Evolutionary conservation across 2,329 filamentous ascomycete species (phyloP).

Genomic region (Fusarium clavum): DNA sequence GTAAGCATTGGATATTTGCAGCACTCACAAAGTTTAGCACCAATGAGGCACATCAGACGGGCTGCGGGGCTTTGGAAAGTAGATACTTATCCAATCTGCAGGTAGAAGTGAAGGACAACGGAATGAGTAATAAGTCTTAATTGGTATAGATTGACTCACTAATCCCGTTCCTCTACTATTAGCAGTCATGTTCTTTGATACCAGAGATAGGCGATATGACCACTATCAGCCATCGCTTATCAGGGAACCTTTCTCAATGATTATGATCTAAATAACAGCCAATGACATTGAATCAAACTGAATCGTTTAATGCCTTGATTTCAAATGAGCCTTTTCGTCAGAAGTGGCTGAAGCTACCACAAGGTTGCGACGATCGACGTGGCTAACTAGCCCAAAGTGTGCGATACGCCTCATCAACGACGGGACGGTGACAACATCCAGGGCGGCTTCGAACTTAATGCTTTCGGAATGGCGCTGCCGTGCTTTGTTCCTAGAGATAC

Average conservation of each 20-base stretch:
- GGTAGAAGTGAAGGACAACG: background rate
- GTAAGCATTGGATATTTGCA: background rate
- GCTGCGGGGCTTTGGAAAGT: background rate
- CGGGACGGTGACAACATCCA: slow-evolving; percentile 6
- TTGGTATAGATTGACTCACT: background rate
- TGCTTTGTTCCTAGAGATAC: background rate
- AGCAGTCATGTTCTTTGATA: background rate
- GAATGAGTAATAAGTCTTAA: background rate
- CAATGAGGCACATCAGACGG: background rate
- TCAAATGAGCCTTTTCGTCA: slow-evolving; percentile 17
- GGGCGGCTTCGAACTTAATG: slow-evolving; percentile 4
- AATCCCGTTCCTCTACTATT: background rate
- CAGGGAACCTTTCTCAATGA: background rate
- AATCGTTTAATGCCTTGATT: slow-evolving; percentile 16
- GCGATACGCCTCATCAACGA: slow-evolving; percentile 17
- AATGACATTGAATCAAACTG: background rate
- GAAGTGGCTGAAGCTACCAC: slow-evolving; percentile 26
- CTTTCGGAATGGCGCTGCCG: slow-evolving; percentile 24
- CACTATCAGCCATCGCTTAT: background rate
- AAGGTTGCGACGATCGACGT: slow-evolving; percentile 34
- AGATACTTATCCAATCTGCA: background rate
- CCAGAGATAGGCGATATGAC: background rate
- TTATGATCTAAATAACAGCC: background rate
- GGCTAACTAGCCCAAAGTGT: slow-evolving; percentile 22
- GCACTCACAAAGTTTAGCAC: background rate